Evolutionary conservation across 2,329 filamentous ascomycete genomes (phyloP).

Genomic region (Byssochlamys sp.): DNA sequence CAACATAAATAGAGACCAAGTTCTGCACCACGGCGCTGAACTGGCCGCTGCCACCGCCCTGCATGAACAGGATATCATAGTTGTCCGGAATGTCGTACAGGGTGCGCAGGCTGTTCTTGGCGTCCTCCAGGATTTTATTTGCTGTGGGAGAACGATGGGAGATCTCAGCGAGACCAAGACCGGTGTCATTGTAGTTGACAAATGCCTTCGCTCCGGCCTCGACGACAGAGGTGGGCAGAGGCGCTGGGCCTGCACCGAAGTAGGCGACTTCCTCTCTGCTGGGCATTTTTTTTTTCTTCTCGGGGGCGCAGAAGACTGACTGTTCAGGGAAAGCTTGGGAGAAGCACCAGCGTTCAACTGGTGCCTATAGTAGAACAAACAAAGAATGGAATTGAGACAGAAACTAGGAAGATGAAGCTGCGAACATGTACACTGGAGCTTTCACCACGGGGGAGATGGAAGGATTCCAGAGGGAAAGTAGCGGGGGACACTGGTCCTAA

Average conservation of each 20-base stretch:
- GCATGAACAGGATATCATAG: conserved; percentile 83
- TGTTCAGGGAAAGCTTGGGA: background rate
- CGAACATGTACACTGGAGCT: background rate
- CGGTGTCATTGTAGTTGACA: conserved; percentile 69
- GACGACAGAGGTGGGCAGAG: conserved; percentile 70
- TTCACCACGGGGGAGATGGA: background rate
- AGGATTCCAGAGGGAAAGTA: background rate
- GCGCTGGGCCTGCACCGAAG: conserved; percentile 85
- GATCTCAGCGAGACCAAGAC: conserved; percentile 79
- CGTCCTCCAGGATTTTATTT: conserved; percentile 64
- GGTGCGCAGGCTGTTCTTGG: conserved; percentile 62
- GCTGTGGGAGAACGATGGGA: conserved; percentile 77
- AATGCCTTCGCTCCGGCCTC: conserved; percentile 67
- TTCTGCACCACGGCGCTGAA: conserved; percentile 81
- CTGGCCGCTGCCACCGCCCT: conserved; percentile 74
- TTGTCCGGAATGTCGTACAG: conserved; percentile 75
- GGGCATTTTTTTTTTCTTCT: conserved; percentile 42
- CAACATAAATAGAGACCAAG: conserved; percentile 72
- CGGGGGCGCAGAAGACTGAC: background rate
- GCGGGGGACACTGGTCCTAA: background rate
- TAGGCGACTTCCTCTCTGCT: conserved; percentile 66
- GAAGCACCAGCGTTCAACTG: background rate
- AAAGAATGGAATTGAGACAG: background rate
- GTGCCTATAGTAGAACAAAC: background rate
- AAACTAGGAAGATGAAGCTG: background rate